Base-by-base conservation (phyloP, 2,329 filamentous ascomycete species). In the Pestalotiopsis sp. region DNA sequence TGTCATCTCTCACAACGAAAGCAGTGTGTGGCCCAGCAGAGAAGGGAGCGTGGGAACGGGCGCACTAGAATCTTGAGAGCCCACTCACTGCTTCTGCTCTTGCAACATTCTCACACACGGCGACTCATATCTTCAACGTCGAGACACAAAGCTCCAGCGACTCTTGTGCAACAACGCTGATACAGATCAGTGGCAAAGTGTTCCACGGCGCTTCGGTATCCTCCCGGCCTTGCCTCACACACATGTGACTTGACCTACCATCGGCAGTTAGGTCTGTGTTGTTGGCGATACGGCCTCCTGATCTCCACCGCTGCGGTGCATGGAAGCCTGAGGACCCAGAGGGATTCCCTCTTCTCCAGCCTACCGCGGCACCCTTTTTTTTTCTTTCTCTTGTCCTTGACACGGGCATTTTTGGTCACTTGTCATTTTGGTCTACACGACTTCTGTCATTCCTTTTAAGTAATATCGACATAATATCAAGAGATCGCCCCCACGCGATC, bases 91-190 rank as follows among this genome's bases (percentile, higher is more conserved):
- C 44, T 56, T 48, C 9, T 20, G 11, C 61, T 30, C 20, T 11
- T 14, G n/a, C n/a, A 26, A 56, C n/a, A 61, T 66, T 65, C 55
- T 68, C 67, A 68, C 63, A 67, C 68, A 68, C 17, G 22, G 38
- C 14, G 17, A 52, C 20, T n/a, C 44, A 52, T 52, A 52, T 52
- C 26, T 66, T 73, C 73, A 74, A 70, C 75, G 72, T 66, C 68
- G 73, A 75, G 68, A 64, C 72, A 69, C 64, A 69, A 74, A 72
- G 72, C 74, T 75, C 75, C 55, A 70, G 70, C 73, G 69, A 24
- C 48, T 64, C 62, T 66, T 71, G 66, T 52, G 57, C 69, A 66
- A 70, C 69, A 67, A 70, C 71, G 69, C 71, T 68, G 44, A 71
- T 71, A 67, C 67, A 71, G 68, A 70, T 69, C 70, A 70, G 70